Evolutionary conservation across 805 yeast genomes (phyloP), one percentile per base, ranked within the genome.

Genomic region (Candida sphagnicola): DNA sequence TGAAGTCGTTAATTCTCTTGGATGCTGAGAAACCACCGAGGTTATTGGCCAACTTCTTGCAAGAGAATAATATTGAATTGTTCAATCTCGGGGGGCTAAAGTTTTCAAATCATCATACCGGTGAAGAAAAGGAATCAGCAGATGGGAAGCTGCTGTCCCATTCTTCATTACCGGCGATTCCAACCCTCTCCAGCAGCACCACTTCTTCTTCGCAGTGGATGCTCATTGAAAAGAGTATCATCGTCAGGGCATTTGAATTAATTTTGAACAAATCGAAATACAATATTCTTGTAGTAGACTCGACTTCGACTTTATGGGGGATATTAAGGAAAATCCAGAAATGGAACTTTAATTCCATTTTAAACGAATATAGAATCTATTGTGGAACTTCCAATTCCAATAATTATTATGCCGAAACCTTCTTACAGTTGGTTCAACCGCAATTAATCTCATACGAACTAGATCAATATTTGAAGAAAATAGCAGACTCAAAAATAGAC

Each of bases 1-100:
- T 91, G 37, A 76, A 75, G 45, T 75, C 89, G 4, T 73, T 91
- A 15, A 62, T 93, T 2, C 74, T 85, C 47, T 62, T 91, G 31
- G 95, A 89, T 53, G 91, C 90, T 14, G 97, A 88, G 48, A 79
- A 80, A 41, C 96, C 96, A 2, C 78, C 91, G 5, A 69, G 88
- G 39, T 70, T 79, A 30, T 72, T 91, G 37, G 74, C 76, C 43
- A 76, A 75, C 37, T 88, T 82, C 53, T 75, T 89, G 26, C 78
- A 71, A 39, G 67, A 74, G 32, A 69, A 80, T 39, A 60, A 68
- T 4, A 76, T 83, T 23, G 75, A 74, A 37, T 61, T 84, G 41
- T 66, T 61, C 45, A 72, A 70, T 42, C 45, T 75, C 29, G 76
- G 73, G 4, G 68, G 69, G 8, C 50, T 69, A 37, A 67, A 68